Conservation (phyloP, 169 alveolate genomes). For the Eimeria mitis region DNA sequence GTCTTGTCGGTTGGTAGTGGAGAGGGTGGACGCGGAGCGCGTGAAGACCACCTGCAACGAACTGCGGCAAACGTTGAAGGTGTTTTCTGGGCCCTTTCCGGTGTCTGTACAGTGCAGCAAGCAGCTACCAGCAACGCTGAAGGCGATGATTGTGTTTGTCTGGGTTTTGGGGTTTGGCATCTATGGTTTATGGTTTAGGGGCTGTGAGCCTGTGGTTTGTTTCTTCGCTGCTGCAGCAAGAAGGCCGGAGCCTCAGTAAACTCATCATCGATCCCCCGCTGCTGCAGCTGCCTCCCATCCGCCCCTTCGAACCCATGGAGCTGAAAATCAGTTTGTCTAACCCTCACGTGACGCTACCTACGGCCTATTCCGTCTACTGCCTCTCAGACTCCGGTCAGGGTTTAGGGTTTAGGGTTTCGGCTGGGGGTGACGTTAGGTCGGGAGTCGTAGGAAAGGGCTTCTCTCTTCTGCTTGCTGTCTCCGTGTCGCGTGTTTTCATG, state of each 20-base stretch:
- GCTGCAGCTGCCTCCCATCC: constrained; percentile 80
- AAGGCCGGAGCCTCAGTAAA: constrained; percentile 72
- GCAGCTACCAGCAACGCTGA: neutral
- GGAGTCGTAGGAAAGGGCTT: neutral
- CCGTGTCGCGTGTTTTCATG: neutral
- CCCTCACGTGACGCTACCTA: constrained; percentile 68
- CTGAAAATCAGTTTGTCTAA: constrained; percentile 74
- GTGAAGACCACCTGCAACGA: constrained; percentile 28
- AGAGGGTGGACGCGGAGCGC: constrained; percentile 50
- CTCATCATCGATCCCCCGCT: constrained; percentile 76
- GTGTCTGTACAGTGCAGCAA: neutral
- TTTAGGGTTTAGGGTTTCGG: neutral
- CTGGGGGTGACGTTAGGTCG: neutral
- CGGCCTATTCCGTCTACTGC: constrained; percentile 73
- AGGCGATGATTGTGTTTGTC: neutral
- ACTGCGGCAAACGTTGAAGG: constrained; percentile 31
- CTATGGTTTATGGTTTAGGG: neutral
- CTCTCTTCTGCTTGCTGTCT: neutral
- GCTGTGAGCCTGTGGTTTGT: neutral
- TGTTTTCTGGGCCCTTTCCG: neutral
- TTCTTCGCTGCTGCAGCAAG: constrained; percentile 25
- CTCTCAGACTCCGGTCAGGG: constrained; percentile 76
- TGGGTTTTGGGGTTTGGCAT: neutral
- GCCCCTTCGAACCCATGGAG: constrained; percentile 76
- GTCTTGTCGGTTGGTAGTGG: constrained; percentile 52